A percentile compares a stretch with the other conserved stretches of the same genome.
These are phyloP conservation scores for Penicillium carneum DNA, from an alignment of 2,329 filamentous ascomycete species.

Conservation along the genomic window DNA sequence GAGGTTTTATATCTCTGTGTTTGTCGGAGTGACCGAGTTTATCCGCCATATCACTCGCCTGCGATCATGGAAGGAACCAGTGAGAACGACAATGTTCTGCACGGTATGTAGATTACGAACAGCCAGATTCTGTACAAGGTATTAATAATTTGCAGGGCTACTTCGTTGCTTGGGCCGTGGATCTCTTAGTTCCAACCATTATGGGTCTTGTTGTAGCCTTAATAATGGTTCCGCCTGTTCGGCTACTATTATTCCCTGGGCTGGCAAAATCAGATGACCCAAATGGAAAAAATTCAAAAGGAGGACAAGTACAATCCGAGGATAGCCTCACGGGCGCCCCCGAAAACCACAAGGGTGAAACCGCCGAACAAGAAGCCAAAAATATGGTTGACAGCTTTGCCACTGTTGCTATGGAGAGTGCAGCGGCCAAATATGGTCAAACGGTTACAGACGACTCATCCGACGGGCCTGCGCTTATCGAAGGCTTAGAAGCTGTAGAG, in stretches of 20 bases:
- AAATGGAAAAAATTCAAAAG: conserved; percentile 62
- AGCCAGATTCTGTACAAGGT: neutral
- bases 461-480: conserved; percentile 51
- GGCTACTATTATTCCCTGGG: conserved; percentile 73
- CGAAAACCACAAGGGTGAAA: conserved; percentile 81
- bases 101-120: conserved; percentile 47
- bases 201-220: conserved; percentile 68
- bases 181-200: conserved; percentile 71
- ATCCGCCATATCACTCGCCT: conserved; percentile 78
- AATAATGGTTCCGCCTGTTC: conserved; percentile 69
- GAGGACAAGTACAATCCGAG: conserved; percentile 75
- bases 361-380: conserved; percentile 80
- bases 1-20: conserved; percentile 79
- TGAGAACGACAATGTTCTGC: conserved; percentile 72
- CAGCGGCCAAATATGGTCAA: conserved; percentile 77
- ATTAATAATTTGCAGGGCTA: conserved; percentile 53
- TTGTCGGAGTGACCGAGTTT: conserved; percentile 69
- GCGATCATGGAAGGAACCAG: conserved; percentile 78
- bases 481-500: conserved; percentile 64
- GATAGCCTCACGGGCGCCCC: conserved; percentile 80
- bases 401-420: conserved; percentile 75
- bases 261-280: conserved; percentile 69
- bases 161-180: conserved; percentile 72
- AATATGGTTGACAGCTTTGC: conserved; percentile 80
- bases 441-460: conserved; percentile 61